Evolutionary conservation across 352 stramenopile species (phyloP), one percentile per base, ranked within the genome.

Genomic region (Globisporangium recalcitrans): DNA sequence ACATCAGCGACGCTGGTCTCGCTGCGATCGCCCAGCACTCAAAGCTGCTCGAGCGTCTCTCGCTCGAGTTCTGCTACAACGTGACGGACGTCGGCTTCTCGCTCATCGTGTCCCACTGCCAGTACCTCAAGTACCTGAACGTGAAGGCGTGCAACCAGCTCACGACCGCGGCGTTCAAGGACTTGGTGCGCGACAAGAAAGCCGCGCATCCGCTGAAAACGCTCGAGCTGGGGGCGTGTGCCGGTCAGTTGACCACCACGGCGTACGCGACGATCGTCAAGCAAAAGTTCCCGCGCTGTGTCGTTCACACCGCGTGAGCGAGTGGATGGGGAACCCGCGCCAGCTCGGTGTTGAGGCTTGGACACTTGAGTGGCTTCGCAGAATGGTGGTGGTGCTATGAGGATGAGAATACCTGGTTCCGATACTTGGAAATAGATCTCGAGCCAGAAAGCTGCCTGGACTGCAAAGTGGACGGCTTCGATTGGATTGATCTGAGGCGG

Each of bases 61-160:
- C 89, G n/a, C 73, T 97, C 26, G 75, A 88, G 34, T 97, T 95
- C 71, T 97, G 88, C 74, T 85, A 88, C 71, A 86, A 90, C 36
- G 77, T 97, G 42, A 95, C 87, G 0, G 86, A 95, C 61, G 63
- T 65, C 0, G 86, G 80, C 1, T 67, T 97, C 13, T 48, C 58
- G 1, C 55, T 71, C 10, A 65, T 98, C 42, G 71, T 78, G 21
- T 56, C 46, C 3, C 52, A 67, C n/a, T 93, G 87, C 60, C 60
- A 66, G n/a, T 55, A 66, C 1, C 69, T 97, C 32, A 59, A 80
- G 42, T 62, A 86, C 34, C 60, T 97, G 24, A 94, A 95, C 66
- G 60, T 97, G 44, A 93, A 92, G n/a, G 89, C 90, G 6, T 91
- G 85, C 62, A 91, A 92, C 62, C 75, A 90, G 55, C 77, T 97